A percentile compares a stretch with the other conserved stretches of the same genome.
Evolutionary conservation across 352 stramenopile genomes (phyloP).

Genomic region (Pythium graminicola): DNA sequence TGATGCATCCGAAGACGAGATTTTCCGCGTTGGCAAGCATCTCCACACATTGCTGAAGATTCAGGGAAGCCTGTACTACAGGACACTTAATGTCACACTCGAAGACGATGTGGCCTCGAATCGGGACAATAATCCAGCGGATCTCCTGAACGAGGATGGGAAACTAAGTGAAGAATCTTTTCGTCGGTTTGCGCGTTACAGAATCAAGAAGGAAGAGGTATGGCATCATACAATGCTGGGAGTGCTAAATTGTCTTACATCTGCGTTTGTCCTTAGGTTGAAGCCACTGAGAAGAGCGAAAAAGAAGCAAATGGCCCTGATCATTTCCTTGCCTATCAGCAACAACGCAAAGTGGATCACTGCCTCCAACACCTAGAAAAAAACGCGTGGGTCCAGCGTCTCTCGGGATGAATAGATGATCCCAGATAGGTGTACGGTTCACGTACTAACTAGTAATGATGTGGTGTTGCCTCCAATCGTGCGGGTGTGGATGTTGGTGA

Average conservation of each 20-base stretch:
- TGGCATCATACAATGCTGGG: neutral
- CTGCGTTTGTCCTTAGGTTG: conserved; percentile 4
- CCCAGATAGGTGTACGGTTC: too few species aligned
- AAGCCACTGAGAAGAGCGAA: conserved; percentile 21
- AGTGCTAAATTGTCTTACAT: neutral
- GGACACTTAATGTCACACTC: conserved; percentile 22
- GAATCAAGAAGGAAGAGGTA: conserved; percentile 60
- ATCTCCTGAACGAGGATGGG: conserved; percentile 39
- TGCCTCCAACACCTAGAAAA: conserved; percentile 48
- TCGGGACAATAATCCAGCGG: conserved; percentile 6
- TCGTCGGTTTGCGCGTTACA: conserved; percentile 54
- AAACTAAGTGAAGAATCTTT: conserved; percentile 69
- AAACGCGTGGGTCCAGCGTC: conserved; percentile 29
- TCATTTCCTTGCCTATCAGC: conserved; percentile 60
- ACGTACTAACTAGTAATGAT: too few species aligned
- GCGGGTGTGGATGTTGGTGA: too few species aligned
- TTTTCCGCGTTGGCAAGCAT: conserved; percentile 69
- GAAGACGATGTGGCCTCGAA: neutral
- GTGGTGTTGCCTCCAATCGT: too few species aligned
- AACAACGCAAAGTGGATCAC: conserved; percentile 47
- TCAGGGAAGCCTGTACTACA: conserved; percentile 58
- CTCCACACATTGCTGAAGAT: conserved; percentile 63
- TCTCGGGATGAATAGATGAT: conserved; percentile 17
- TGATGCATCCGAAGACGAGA: conserved; percentile 44
- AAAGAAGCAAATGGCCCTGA: conserved; percentile 25